A percentile compares a stretch with the other conserved stretches of the same genome.
Evolutionary conservation across 495 filamentous ascomycete species (phyloP).

Genomic region (Pyrenula massariospora): DNA sequence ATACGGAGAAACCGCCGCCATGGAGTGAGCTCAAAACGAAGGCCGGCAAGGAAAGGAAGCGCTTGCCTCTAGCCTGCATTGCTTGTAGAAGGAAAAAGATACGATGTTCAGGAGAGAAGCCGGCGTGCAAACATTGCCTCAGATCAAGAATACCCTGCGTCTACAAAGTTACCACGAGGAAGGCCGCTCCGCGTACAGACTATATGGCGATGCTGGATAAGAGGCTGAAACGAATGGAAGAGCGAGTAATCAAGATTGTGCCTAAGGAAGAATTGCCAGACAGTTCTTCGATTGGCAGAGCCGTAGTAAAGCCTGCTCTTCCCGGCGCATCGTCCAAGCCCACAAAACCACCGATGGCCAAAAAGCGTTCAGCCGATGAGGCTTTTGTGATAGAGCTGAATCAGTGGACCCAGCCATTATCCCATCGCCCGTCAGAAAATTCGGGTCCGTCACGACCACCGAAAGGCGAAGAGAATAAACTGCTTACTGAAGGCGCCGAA

Average conservation of each 20-base stretch:
- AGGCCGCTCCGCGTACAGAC: constrained; percentile 90
- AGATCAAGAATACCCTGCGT: constrained; percentile 90
- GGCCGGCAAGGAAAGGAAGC: constrained; percentile 91
- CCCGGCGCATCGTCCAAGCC: constrained; percentile 45
- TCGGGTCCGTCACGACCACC: constrained; percentile 46
- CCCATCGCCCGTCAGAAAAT: constrained; percentile 30
- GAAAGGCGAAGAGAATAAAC: constrained; percentile 58
- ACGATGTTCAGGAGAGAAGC: constrained; percentile 93
- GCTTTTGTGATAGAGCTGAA: constrained; percentile 79
- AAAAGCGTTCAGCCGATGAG: constrained; percentile 79
- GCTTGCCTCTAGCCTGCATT: constrained; percentile 88
- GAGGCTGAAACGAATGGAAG: constrained; percentile 83
- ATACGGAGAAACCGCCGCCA: constrained; percentile 48
- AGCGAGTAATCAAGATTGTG: constrained; percentile 90
- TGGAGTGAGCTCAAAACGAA: constrained; percentile 98
- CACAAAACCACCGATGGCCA: constrained; percentile 36
- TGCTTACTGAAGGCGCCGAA: constrained; percentile 71
- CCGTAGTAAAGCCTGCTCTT: constrained; percentile 67
- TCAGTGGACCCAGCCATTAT: constrained; percentile 58
- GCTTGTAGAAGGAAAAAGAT: constrained; percentile 97
- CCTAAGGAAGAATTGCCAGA: constrained; percentile 65
- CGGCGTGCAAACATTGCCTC: constrained; percentile 92
- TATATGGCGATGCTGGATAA: constrained; percentile 99
- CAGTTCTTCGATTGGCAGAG: constrained; percentile 52
- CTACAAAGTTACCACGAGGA: constrained; percentile 94